A percentile compares a stretch with the other conserved stretches of the same genome.
Evolutionary conservation across 2,329 filamentous ascomycete species (phyloP).

Genomic region (Talaromyces sp.): DNA sequence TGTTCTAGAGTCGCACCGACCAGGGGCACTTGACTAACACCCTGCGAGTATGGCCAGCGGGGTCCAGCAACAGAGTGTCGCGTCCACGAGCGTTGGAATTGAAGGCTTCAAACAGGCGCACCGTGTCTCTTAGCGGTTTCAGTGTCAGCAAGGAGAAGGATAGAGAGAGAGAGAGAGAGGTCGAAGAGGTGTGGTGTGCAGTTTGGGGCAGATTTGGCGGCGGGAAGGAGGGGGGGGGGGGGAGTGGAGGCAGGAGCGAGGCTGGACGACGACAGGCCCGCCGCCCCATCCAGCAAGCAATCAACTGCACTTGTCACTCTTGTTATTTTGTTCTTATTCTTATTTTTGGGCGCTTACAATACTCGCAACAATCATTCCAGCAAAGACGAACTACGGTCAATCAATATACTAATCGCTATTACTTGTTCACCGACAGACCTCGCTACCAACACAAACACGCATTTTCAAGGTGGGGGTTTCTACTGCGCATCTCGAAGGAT

Average conservation of each 20-base stretch:
- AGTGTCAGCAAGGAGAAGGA: background rate
- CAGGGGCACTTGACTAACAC: background rate
- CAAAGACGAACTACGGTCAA: background rate
- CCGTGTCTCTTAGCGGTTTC: background rate
- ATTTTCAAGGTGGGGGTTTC: background rate
- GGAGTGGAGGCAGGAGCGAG: slow-evolving; percentile 6
- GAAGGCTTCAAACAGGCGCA: background rate
- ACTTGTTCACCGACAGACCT: background rate
- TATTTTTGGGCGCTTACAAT: background rate
- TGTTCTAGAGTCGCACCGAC: background rate
- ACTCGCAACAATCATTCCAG: background rate
- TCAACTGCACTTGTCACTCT: background rate
- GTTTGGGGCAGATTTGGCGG: slow-evolving; percentile 7
- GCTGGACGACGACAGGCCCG: background rate
- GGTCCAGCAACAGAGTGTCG: background rate
- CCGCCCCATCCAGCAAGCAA: background rate
- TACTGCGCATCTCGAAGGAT: background rate
- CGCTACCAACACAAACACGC: background rate
- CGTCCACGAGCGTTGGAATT: background rate
- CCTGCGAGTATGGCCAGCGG: background rate
- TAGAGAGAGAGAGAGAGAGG: background rate
- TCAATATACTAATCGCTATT: background rate
- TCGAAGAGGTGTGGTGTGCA: background rate
- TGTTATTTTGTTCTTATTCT: background rate
- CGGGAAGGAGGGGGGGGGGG: slow-evolving; percentile 10